phyloP scores from a whole-genome alignment of 2,329 filamentous ascomycete species.

The Penicillium sp. region DNA sequence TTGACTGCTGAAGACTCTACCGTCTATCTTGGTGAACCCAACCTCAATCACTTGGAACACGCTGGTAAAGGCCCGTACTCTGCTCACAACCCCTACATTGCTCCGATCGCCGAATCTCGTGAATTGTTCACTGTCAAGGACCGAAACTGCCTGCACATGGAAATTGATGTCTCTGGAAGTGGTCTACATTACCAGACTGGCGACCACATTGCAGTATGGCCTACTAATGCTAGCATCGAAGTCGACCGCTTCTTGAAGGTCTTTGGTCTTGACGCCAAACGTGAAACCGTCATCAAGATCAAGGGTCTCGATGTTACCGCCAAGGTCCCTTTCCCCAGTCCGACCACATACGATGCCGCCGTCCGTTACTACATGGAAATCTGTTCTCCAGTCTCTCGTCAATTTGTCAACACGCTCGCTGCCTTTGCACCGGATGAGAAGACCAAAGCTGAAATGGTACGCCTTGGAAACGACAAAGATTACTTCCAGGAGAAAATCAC shows the following conservation, averaged over 20 bases:
- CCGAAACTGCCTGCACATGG: constrained; percentile 93
- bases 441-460: constrained; percentile 81
- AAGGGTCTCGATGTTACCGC: constrained; percentile 92
- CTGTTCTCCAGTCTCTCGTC: constrained; percentile 89
- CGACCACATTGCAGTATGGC: constrained; percentile 97
- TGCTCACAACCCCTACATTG: constrained; percentile 94
- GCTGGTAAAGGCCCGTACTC: constrained; percentile 84
- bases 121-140: constrained; percentile 88
- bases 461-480: constrained; percentile 87
- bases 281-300: constrained; percentile 76
- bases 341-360: constrained; percentile 92
- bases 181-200: constrained; percentile 93
- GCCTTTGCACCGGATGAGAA: constrained; percentile 84
- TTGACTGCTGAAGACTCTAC: constrained; percentile 69
- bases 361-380: constrained; percentile 96
- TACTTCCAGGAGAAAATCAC: constrained; percentile 87
- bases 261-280: constrained; percentile 71
- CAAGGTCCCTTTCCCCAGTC: constrained; percentile 95
- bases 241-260: constrained; percentile 84
- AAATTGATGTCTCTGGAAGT: constrained; percentile 84
- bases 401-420: constrained; percentile 82
- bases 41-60: constrained; percentile 90
- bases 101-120: constrained; percentile 83
- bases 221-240: constrained; percentile 87
- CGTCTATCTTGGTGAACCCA: constrained; percentile 94